Percentiles rank a stretch among this genome's conserved stretches.
phyloP scores from a whole-genome alignment of 169 alveolate genomes.

The Plasmodium cynomolgi region DNA sequence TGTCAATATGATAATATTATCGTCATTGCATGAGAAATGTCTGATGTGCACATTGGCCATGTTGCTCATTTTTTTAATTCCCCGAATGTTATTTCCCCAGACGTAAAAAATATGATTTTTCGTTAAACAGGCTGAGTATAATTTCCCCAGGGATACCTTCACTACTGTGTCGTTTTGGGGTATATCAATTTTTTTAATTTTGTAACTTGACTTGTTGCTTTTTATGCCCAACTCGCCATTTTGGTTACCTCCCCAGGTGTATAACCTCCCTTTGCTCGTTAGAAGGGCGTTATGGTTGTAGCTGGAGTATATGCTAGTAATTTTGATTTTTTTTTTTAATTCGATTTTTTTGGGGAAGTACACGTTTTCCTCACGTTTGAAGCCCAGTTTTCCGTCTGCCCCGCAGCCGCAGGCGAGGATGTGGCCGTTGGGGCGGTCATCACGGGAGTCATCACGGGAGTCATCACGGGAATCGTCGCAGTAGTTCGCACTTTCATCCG shows the following conservation, averaged over 20 bases:
- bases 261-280: slow-evolving; percentile 42
- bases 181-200: slow-evolving; percentile 23
- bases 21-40: slow-evolving; percentile 58
- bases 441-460: neutral
- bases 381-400: slow-evolving; percentile 41
- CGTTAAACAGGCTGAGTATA: slow-evolving; percentile 74
- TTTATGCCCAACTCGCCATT: slow-evolving; percentile 36
- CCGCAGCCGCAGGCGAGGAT: slow-evolving; percentile 57
- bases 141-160: slow-evolving; percentile 52
- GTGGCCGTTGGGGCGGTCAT: neutral
- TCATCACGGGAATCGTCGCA: neutral
- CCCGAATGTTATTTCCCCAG: slow-evolving; percentile 59
- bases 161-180: slow-evolving; percentile 10
- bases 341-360: slow-evolving; percentile 55
- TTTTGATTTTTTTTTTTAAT: slow-evolving; percentile 27
- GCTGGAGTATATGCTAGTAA: slow-evolving; percentile 40
- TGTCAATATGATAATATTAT: slow-evolving; percentile 64
- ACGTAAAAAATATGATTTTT: slow-evolving; percentile 38
- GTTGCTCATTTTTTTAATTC: slow-evolving; percentile 26
- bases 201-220: slow-evolving; percentile 21
- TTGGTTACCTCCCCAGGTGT: slow-evolving; percentile 63
- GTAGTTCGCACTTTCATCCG: neutral
- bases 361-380: slow-evolving; percentile 34
- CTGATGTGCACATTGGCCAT: slow-evolving; percentile 4
- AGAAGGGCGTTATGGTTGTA: slow-evolving; percentile 39